A percentile compares a stretch with the other conserved stretches of the same genome.
Conservation (phyloP, 129 eudicot species). For the Solidago caesia region DNA sequence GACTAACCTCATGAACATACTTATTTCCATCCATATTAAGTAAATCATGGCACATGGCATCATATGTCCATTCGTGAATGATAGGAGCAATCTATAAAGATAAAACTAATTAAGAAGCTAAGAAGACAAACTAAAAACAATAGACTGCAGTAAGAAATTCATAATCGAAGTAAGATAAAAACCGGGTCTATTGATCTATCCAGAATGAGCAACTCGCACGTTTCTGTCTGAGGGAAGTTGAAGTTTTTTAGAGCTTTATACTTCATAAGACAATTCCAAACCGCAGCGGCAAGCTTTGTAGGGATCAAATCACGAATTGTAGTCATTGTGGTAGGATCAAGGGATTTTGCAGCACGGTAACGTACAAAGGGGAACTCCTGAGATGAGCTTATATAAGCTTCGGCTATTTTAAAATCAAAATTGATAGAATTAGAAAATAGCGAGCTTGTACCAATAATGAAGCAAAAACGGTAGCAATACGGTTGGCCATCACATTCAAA, state of each 20-base stretch:
- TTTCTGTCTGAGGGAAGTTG: slow-evolving; percentile 81
- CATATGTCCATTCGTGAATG: slow-evolving; percentile 98
- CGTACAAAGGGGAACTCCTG: slow-evolving; percentile 97
- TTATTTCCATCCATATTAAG: slow-evolving; percentile 87
- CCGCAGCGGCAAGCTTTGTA: slow-evolving; percentile 88
- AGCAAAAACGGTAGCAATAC: slow-evolving; percentile 91
- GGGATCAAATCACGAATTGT: slow-evolving; percentile 86
- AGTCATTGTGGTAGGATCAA: slow-evolving; percentile 78
- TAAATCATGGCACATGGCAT: slow-evolving; percentile 97
- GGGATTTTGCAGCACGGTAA: slow-evolving; percentile 95
- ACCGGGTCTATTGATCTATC: slow-evolving; percentile 97
- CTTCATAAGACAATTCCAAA: slow-evolving; percentile 86
- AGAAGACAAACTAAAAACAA: slow-evolving; percentile 1
- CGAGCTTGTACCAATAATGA: slow-evolving; percentile 61
- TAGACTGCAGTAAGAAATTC: not conserved
- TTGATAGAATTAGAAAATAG: slow-evolving; percentile 13
- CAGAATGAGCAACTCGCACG: slow-evolving; percentile 90
- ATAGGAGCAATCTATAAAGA: slow-evolving; percentile 79
- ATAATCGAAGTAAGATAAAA: slow-evolving; percentile 7
- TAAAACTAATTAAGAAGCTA: slow-evolving; percentile 12
- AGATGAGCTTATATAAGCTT: slow-evolving; percentile 18
- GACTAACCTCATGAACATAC: slow-evolving; percentile 84
- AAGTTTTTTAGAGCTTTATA: slow-evolving; percentile 59
- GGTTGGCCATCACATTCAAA: slow-evolving; percentile 73
- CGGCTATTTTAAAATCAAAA: slow-evolving; percentile 6